Conservation (phyloP, 257 asterid genomes). For the Rehmannia glutinosa region DNA sequence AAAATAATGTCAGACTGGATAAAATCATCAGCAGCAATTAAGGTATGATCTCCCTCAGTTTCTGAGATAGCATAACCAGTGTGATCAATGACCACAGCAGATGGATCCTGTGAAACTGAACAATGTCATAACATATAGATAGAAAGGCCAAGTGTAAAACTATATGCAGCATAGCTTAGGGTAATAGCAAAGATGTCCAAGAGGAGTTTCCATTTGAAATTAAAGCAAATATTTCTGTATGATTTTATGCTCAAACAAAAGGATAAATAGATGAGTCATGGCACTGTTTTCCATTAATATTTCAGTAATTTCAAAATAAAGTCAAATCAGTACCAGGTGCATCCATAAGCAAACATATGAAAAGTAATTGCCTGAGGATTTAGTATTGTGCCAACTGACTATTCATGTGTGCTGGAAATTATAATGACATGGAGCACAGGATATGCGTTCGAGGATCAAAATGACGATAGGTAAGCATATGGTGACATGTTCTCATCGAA, state of each 20-base stretch:
- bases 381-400: neutral
- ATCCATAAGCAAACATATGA: neutral
- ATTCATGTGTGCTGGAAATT: neutral
- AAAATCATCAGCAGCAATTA: conserved; percentile 61
- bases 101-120: conserved; percentile 46
- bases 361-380: neutral
- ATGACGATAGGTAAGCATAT: neutral
- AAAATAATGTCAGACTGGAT: conserved; percentile 60
- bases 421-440: neutral
- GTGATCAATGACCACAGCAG: conserved; percentile 71
- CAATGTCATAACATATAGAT: neutral
- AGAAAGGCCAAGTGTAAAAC: neutral
- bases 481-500: neutral
- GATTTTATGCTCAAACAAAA: neutral
- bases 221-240: neutral
- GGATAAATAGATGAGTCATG: neutral
- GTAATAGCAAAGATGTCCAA: conserved; percentile 4
- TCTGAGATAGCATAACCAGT: conserved; percentile 59
- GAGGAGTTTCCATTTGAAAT: neutral
- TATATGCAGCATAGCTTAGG: conserved; percentile 3
- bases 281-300: neutral
- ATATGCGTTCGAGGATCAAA: no score
- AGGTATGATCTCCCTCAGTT: conserved; percentile 70
- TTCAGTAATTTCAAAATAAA: neutral
- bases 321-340: neutral